Evolutionary conservation across 805 yeast genomes (phyloP), one percentile per base, ranked within the genome.

Genomic region (Barnettozyma californica): DNA sequence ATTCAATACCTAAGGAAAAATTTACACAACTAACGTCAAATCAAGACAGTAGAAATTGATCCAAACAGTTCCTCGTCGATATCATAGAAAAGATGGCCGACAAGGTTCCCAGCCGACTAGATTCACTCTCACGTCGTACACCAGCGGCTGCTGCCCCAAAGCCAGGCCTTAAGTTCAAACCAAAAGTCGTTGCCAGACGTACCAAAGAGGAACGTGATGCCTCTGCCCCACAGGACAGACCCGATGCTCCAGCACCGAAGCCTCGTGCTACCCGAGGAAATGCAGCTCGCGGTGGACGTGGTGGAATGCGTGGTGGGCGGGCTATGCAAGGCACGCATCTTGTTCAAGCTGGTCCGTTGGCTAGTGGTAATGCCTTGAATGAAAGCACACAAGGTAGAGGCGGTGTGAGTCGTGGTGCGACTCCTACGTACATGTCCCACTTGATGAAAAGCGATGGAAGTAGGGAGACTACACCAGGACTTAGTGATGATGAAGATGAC

Each of bases 181-280:
- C 97, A 2, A 91, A 91, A 65, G 83, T 75, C 2, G 96, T 91
- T 39, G 90, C 90, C 0, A 74, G 97, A 66, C 81, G 88, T 62
- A 70, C 89, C 10, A 84, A 87, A 56, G 91, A 87, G 56, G 96
- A 89, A 57, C 73, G 96, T 63, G 96, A 81, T 20, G 81, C 86
- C 25, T 77, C 79, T 47, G 91, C 90, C 0, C 89, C 90, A 5
- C 44, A 43, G 6, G 45, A 40, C 39, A 52, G 41, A 5, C 51
- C 56, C 18, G 55, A 52, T 1, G 48, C 44, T 5, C 47, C 42
- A 27, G 41, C 29, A 13, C 45, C 41, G 4, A 38, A 44, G 14
- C 21, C 42, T 10, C 44, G 43, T 13, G 49, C 53, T 5, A 29
- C 40, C 14, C 38, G 50, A 9, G 49, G 52, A 18, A 34, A 18